Conservation (phyloP, 352 stramenopile species). For the Plasmopara halstedii region DNA sequence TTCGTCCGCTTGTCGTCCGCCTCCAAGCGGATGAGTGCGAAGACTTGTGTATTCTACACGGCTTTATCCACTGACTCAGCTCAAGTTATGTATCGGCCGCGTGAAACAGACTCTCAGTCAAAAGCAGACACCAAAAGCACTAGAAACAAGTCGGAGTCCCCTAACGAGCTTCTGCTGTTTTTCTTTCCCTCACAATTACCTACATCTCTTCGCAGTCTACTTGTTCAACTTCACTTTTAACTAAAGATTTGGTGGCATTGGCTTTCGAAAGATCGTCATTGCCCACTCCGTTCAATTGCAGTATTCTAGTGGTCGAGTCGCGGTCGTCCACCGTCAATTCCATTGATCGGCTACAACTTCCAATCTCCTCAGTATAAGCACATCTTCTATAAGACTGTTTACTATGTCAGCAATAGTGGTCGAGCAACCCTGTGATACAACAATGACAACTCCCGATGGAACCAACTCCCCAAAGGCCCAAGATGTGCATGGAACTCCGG, state of each 20-base stretch:
- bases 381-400: background rate
- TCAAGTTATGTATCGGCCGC: conserved; percentile 4
- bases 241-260: conserved; percentile 16
- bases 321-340: conserved; percentile 7
- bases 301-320: conserved; percentile 7
- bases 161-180: conserved; percentile 4
- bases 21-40: background rate
- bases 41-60: conserved; percentile 2
- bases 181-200: conserved; percentile 7
- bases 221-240: conserved; percentile 5
- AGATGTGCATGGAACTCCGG: conserved; percentile 9
- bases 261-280: conserved; percentile 4
- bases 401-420: conserved; percentile 26
- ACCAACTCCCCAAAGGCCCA: conserved; percentile 1
- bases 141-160: conserved; percentile 14
- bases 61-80: conserved; percentile 13
- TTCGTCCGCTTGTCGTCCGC: conserved; percentile 4
- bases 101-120: conserved; percentile 23
- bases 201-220: background rate
- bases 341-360: conserved; percentile 1
- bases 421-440: conserved; percentile 18
- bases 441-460: conserved; percentile 16
- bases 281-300: conserved; percentile 5
- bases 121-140: conserved; percentile 20
- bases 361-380: background rate